Percentiles rank a stretch among this genome's conserved stretches.
phyloP scores from a whole-genome alignment of 1,284 basidiomycete species.

The Leccinum olivaceoglutinosum region DNA sequence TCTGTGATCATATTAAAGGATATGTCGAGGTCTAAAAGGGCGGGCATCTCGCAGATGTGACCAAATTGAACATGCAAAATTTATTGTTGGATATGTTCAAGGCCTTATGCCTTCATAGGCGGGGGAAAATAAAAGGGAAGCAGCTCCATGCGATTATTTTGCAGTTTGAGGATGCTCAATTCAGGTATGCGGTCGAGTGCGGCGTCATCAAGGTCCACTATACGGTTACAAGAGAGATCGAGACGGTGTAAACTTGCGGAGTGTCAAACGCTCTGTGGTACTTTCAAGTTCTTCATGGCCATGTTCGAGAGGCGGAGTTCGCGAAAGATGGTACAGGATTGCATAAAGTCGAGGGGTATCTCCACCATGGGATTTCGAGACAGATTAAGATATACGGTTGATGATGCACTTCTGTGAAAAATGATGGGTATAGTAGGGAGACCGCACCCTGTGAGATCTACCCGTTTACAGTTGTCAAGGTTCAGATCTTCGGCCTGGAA shows the following conservation, averaged over 20 bases:
- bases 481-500: conserved; percentile 64
- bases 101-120: conserved; percentile 66
- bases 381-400: conserved; percentile 84
- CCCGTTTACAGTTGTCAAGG: conserved; percentile 73
- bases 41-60: conserved; percentile 73
- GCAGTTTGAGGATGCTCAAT: conserved; percentile 72
- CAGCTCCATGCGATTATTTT: conserved; percentile 90
- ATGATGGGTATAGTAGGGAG: conserved; percentile 89
- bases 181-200: conserved; percentile 75
- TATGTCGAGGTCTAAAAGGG: conserved; percentile 83
- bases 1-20: conserved; percentile 91
- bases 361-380: conserved; percentile 96
- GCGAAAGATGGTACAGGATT: conserved; percentile 79
- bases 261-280: conserved; percentile 81
- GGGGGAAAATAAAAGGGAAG: conserved; percentile 84
- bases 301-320: conserved; percentile 90
- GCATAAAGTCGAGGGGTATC: conserved; percentile 94
- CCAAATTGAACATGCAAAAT: conserved; percentile 76
- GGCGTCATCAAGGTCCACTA: conserved; percentile 86
- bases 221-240: conserved; percentile 91
- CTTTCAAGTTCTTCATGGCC: conserved; percentile 92
- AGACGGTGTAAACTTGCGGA: conserved; percentile 76
- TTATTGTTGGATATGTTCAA: conserved; percentile 98
- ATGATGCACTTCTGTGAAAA: conserved; percentile 83
- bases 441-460: conserved; percentile 82